These are phyloP conservation scores for Leavenworthia alabamica DNA, from an alignment of 345 rosid species.

Conservation along the genomic window DNA sequence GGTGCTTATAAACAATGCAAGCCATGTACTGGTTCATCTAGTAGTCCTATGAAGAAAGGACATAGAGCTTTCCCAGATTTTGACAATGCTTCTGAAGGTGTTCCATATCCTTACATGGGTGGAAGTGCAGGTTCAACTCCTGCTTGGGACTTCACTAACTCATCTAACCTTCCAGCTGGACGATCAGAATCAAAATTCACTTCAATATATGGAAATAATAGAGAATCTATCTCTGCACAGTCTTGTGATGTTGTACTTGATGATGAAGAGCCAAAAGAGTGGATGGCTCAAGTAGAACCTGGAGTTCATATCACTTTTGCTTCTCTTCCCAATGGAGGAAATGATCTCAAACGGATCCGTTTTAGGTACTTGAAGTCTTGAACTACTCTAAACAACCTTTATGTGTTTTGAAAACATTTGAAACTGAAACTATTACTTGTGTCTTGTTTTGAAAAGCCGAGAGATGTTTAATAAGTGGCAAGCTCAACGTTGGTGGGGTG, in stretches of 20 bases:
- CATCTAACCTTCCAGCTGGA: conserved; percentile 39
- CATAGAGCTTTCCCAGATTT: conserved; percentile 56
- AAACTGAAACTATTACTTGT: conserved; percentile 4
- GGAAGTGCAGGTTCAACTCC: conserved; percentile 87
- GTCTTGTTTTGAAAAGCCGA: conserved; percentile 50
- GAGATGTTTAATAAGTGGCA: conserved; percentile 97
- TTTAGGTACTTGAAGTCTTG: conserved; percentile 50
- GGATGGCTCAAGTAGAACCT: conserved; percentile 99
- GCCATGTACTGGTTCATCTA: conserved; percentile 68
- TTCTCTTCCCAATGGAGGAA: conserved; percentile 86
- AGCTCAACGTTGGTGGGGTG: conserved; percentile 99
- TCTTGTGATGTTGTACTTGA: conserved; percentile 69
- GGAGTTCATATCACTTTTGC: conserved; percentile 94
- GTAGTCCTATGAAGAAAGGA: conserved; percentile 60
- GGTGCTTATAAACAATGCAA: conserved; percentile 81
- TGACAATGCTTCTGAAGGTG: conserved; percentile 72
- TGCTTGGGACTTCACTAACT: conserved; percentile 80
- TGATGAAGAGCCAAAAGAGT: conserved; percentile 81
- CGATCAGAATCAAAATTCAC: no score
- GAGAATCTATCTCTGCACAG: conserved; percentile 52
- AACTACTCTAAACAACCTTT: background rate
- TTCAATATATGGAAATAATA: no score
- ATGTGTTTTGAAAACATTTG: background rate
- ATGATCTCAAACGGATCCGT: conserved; percentile 89
- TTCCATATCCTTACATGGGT: conserved; percentile 61